Evolutionary conservation across 148 eudicot species (phyloP), one percentile per base, ranked within the genome.

Genomic region (Cornus controversa): DNA sequence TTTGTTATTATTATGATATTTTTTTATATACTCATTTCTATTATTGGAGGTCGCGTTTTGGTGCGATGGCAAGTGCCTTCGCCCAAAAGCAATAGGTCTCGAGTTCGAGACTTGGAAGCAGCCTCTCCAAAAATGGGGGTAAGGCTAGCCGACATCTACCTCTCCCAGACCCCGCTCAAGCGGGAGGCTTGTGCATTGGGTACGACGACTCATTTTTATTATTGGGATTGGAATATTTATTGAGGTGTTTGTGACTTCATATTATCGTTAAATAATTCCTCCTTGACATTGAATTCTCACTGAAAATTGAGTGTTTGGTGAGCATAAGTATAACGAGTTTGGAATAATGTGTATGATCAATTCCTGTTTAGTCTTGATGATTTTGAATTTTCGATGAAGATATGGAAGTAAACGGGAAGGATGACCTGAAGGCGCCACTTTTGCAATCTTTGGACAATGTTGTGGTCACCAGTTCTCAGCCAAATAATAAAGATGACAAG

Each of bases 321-420:
- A 42, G 37, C 10, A 1, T 10, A 27, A 25, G 8, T 20, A 8
- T 60, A 37, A 84, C 23, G 45, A 64, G 31, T 26, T 37, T 70
- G 58, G 27, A 20, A 27, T 57, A 64, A 6, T n/a, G 2, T 57
- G 47, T 16, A 57, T 16, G 26, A 23, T 28, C 40, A 53, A 74
- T 74, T 58, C 47, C 22, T 69, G 69, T 74, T 40, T 57, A 27
- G 53, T 81, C 79, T 81, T 75, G 79, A 71, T 63, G 82, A 70
- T 47, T 75, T 45, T 62, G 66, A 84, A 54, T 57, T 65, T 53
- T 25, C 67, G 82, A 45, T 57, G 42, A 76, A 80, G 66, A 72
- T 74, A 88, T 93, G 97, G 99, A 89, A 73, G 83, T 67, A 25
- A 84, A 89, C 42, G 91, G 89, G 37, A 83, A 88, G 62, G 74